These are phyloP conservation scores for Globisporangium nunn DNA, from an alignment of 352 stramenopile species.

Conservation along the genomic window DNA sequence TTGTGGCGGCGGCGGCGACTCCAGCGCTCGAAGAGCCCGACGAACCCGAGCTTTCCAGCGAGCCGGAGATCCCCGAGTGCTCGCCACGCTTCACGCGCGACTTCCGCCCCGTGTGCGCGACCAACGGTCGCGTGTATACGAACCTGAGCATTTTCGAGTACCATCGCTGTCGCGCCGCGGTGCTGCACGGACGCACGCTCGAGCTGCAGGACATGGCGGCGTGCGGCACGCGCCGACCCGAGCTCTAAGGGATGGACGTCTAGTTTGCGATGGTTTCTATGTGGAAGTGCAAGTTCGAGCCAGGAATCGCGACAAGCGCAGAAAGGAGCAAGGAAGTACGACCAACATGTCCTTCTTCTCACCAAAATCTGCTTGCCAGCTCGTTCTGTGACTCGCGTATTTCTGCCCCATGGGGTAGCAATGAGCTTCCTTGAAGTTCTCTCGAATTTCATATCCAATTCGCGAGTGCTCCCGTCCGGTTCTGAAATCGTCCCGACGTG, in stretches of 20 bases:
- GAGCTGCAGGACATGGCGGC: conserved; percentile 32
- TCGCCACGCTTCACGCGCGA: conserved; percentile 39
- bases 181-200: conserved; percentile 23
- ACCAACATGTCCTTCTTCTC: no score
- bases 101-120: conserved; percentile 40
- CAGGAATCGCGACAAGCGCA: no score
- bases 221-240: conserved; percentile 7
- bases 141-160: conserved; percentile 54
- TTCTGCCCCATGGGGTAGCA: no score
- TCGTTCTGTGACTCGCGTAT: no score
- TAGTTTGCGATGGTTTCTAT: no score
- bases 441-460: background rate
- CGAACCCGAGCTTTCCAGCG: conserved; percentile 5
- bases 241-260: conserved; percentile 7
- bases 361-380: no score
- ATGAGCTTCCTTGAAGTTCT: background rate
- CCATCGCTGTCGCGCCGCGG: conserved; percentile 37
- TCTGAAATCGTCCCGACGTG: background rate
- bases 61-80: conserved; percentile 25
- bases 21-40: background rate
- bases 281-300: no score
- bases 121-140: conserved; percentile 43
- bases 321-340: no score
- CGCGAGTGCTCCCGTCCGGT: background rate
- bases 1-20: background rate